A percentile compares a stretch with the other conserved stretches of the same genome.
Evolutionary conservation across 257 asterid genomes (phyloP).

Genomic region (Thymus quinquecostatus): DNA sequence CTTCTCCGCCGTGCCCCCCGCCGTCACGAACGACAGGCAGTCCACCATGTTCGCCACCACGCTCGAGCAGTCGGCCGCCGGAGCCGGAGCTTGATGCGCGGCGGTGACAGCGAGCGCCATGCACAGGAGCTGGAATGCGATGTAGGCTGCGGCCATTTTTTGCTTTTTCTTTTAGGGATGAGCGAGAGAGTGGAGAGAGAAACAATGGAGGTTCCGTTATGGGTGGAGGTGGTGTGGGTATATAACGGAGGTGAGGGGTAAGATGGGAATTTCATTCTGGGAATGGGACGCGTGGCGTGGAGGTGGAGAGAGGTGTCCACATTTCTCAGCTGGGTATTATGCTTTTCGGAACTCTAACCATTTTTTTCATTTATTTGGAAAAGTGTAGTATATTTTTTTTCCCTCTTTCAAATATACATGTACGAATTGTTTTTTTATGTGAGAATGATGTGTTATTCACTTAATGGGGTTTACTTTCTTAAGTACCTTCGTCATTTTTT

Average conservation of each 20-base stretch:
- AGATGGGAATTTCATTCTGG: slow-evolving; percentile 15
- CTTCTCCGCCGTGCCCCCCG: slow-evolving; percentile 57
- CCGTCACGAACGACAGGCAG: slow-evolving; percentile 71
- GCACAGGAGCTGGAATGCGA: slow-evolving; percentile 17
- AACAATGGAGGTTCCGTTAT: not conserved
- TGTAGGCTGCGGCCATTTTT: slow-evolving; percentile 29
- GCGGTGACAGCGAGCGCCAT: slow-evolving; percentile 35
- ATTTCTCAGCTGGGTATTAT: not conserved
- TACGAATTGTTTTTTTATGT: too few species aligned
- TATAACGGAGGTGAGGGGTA: slow-evolving; percentile 16
- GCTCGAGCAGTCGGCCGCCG: slow-evolving; percentile 73
- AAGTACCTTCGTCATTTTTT: too few species aligned
- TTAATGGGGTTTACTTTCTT: too few species aligned
- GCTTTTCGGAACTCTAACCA: not conserved
- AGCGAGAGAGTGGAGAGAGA: not conserved
- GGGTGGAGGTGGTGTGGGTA: not conserved
- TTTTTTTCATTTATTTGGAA: too few species aligned
- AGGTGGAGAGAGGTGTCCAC: slow-evolving; percentile 31
- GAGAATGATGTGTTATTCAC: too few species aligned
- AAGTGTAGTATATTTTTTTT: too few species aligned
- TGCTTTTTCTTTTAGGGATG: not conserved
- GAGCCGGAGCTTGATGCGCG: slow-evolving; percentile 67
- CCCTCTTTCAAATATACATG: too few species aligned
- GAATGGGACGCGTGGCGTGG: slow-evolving; percentile 41
- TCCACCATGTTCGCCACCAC: slow-evolving; percentile 71